Evolutionary conservation across 495 filamentous ascomycete species (phyloP), one percentile per base, ranked within the genome.

Genomic region (Trichoderma parareesei): DNA sequence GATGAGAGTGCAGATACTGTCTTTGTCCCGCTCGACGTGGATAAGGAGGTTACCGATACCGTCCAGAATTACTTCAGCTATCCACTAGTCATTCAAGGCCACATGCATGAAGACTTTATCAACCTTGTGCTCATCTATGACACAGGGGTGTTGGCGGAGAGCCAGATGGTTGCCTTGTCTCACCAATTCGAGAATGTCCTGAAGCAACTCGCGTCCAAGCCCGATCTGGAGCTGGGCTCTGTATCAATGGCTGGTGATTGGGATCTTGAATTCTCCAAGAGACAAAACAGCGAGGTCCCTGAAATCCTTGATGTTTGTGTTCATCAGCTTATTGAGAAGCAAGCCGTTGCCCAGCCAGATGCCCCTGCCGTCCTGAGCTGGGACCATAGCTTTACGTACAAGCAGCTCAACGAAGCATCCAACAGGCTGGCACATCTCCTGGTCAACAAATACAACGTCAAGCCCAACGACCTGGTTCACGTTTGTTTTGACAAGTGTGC

Each of bases 351-450:
- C 16, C 38, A 41, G n/a, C 70, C 69, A 0, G 67, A 69, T 10
- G 66, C 61, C 9, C 62, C 64, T 46, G 72, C 73, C 4, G 62
- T 75, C 4, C 64, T 65, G 44, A 69, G 71, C 33, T 86, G 85
- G 84, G 85, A 87, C 74, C 84, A 82, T 20, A 76, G 67, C 13
- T 98, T 96, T 71, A 96, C 88, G 3, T 98, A 98, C 75, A 76
- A 77, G 65, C 91, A 97, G 70, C 96, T 98, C 66, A 85, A 92
- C 71, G 87, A 96, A 74, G 88, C 88, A 1, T 88, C 90, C 11
- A 95, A 96, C 70, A 81, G 85, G 11, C 77, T 98, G 5, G 88
- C 89, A 9, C 89, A 93, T 74, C 82, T 94, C 70, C 78, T 97
- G 38, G 81, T 91, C 49, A 76, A 85, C 41, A 80, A 84, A 64